Conservation (phyloP, 208 protist species). For the Crithidia brevicula region DNA sequence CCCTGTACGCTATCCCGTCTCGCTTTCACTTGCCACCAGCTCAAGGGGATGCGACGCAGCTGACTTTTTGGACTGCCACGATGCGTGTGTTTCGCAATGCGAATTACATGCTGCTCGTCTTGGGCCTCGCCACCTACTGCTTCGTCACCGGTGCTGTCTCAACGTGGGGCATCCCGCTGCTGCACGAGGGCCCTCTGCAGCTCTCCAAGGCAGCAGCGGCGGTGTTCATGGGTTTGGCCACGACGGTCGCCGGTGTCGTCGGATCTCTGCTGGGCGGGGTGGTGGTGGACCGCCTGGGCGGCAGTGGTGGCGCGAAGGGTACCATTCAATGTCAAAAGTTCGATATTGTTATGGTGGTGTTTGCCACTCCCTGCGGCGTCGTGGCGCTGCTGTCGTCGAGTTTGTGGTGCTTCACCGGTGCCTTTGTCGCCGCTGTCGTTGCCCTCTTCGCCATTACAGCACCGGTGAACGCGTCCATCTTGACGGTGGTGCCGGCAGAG, state of each 20-base stretch:
- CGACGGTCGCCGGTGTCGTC: slow-evolving; percentile 62
- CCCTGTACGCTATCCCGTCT: slow-evolving; percentile 44
- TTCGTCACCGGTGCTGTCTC: slow-evolving; percentile 85
- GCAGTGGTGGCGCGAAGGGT: slow-evolving; percentile 48
- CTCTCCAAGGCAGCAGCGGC: slow-evolving; percentile 44
- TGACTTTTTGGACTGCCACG: slow-evolving; percentile 28
- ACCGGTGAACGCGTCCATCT: slow-evolving; percentile 76
- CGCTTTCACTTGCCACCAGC: slow-evolving; percentile 19
- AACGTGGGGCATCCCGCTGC: slow-evolving; percentile 79
- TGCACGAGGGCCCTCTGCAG: slow-evolving; percentile 71
- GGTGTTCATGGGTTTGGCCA: slow-evolving; percentile 62
- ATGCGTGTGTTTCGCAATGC: slow-evolving; percentile 46
- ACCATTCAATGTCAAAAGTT: slow-evolving; percentile 64
- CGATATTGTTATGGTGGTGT: slow-evolving; percentile 44
- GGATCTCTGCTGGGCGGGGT: slow-evolving; percentile 72
- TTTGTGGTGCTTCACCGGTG: slow-evolving; percentile 34
- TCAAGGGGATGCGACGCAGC: not conserved
- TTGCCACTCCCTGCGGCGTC: slow-evolving; percentile 55
- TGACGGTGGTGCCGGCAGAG: slow-evolving; percentile 60
- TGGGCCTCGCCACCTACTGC: slow-evolving; percentile 85
- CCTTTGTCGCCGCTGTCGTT: slow-evolving; percentile 56
- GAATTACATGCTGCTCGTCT: slow-evolving; percentile 66
- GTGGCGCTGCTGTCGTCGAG: slow-evolving; percentile 43
- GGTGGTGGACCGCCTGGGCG: slow-evolving; percentile 69
- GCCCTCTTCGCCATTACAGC: slow-evolving; percentile 80